Percentiles rank a stretch among this genome's conserved stretches.
Evolutionary conservation across 164 flowering plant species (phyloP).

Genomic region (Platanus orientalis): DNA sequence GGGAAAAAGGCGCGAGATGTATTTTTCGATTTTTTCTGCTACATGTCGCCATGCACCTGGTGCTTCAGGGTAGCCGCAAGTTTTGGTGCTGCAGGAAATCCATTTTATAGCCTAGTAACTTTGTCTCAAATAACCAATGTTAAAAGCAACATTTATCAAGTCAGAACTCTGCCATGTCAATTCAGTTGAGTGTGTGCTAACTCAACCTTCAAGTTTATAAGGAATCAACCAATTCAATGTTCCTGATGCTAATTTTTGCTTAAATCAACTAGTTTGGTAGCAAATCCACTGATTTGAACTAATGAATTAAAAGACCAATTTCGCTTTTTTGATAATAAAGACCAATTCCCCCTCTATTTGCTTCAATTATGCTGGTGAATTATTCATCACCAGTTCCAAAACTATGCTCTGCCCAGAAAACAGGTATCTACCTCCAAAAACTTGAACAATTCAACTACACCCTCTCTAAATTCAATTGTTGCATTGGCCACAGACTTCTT

Average conservation of each 20-base stretch:
- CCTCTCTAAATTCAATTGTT: slow-evolving; percentile 78
- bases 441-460: slow-evolving; percentile 79
- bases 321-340: not conserved
- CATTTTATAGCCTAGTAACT: not conserved
- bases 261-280: not conserved
- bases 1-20: too few relatives aligned
- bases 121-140: not conserved
- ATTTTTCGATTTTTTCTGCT: too few relatives aligned
- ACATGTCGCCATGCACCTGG: too few relatives aligned
- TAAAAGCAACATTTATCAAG: not conserved
- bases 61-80: too few relatives aligned
- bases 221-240: not conserved
- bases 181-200: not conserved
- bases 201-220: not conserved
- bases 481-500: slow-evolving; percentile 66
- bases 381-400: not conserved
- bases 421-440: slow-evolving; percentile 60
- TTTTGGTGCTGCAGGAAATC: too few relatives aligned
- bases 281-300: not conserved
- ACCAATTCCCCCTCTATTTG: too few relatives aligned
- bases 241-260: not conserved
- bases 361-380: not conserved
- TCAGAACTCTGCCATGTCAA: not conserved
- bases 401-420: not conserved
- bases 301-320: not conserved